Evolutionary conservation across 805 yeast genomes (phyloP), one percentile per base, ranked within the genome.

Genomic region (Kodamaea kaohsiungensis): DNA sequence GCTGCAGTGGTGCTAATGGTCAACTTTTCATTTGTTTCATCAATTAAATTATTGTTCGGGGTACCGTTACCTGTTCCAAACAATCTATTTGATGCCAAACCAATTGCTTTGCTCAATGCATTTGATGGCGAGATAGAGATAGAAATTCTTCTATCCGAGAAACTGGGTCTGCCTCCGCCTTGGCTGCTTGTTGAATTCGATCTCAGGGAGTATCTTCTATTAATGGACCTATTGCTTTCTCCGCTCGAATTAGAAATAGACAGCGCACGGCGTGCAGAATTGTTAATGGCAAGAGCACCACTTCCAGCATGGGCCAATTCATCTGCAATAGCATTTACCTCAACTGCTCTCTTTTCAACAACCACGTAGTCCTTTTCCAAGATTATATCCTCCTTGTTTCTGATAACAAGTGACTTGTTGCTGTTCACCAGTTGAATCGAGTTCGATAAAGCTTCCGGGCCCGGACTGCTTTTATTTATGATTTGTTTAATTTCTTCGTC

Each of bases 301-400:
- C 76, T 69, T 1, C 85, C 86, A 2, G 86, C 86, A 55, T 76
- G 73, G 13, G 90, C 92, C 50, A 93, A 73, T 67, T 92, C 97
- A 69, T 93, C 98, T 2, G 99, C 99, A 54, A 95, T 77, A 1
- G 96, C 93, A 73, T 93, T 93, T 7, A 93, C 96, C 66, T 95
- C 98, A 2, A 93, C 98, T 0, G 95, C 90, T 49, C 96, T 82
- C 68, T 93, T 95, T 68, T 93, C 98, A 27, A 93, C 92, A 40
- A 93, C 96, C 35, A 93, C 98, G 62, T 93, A 93, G 64, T 91
- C 98, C 59, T 84, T 86, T 61, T 91, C 97, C 53, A 85, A 72
- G 22, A 80, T 77, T 18, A 80, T 64, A 51, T 85, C 88, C 18
- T 78, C 70, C 56, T 69, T 51, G 40, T 57, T 37, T 33, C 47